Base-by-base conservation (phyloP, 306 rosid species). In the Lathyrus tuberosus region DNA sequence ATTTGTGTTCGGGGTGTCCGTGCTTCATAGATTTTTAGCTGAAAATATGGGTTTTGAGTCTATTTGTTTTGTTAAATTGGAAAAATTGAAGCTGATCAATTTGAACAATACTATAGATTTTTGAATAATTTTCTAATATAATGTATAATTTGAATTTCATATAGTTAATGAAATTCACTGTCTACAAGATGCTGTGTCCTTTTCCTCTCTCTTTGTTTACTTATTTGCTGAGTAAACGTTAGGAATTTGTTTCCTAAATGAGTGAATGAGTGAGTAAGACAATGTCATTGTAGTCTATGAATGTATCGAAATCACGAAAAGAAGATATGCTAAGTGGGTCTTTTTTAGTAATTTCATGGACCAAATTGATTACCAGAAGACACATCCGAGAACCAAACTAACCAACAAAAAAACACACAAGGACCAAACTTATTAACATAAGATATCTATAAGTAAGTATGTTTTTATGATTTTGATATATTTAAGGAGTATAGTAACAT, bases 111-210 rank as follows among this genome's bases (percentile, higher is more conserved):
- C 28, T 18, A 43, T n/a, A 13, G 44, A 31, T 49, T 62, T 16
- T 41, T 10, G 18, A 11, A 41, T 43, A 30, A 13, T 65, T 72
- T 78, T 58, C 5, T 13, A 5, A 38, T 30, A 7, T 70, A 49
- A 42, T 76, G 15, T 46, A 12, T 43, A 48, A 22, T 76, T 33
- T 76, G 48, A 51, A 51, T 37, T 60, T 35, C 31, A 10, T 62
- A 5, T 14, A 15, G 53, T 58, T 54, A 24, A 24, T 51, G 12
- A 44, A 44, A 4, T 51, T 51, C 30, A 18, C 30, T 6, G 22
- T 0, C 35, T 31, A 31, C 7, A 5, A 31, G 35, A 31, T 31
- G 35, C 35, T 30, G 33, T 30, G 33, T 30, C 33, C 33, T 30
- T 30, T 2, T 30, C 33, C 5, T 3, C 6, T 43, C 26, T 24